A percentile compares a stretch with the other conserved stretches of the same genome.
These are phyloP conservation scores for Talaromyces marneffei DNA, from an alignment of 2,329 filamentous ascomycete species.

Conservation along the genomic window DNA sequence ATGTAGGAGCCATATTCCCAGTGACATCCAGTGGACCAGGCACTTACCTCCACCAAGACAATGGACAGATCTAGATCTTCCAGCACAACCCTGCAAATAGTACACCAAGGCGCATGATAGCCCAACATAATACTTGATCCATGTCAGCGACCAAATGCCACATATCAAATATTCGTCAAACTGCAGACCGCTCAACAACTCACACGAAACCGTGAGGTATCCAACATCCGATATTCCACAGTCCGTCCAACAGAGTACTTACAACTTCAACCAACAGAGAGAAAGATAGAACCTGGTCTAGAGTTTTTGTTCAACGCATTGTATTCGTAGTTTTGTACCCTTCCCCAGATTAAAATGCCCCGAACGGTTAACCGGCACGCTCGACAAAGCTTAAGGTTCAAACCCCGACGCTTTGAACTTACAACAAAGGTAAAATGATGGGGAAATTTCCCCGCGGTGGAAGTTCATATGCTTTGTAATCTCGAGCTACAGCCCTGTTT, in stretches of 20 bases:
- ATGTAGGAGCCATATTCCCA: not conserved
- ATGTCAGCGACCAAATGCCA: not conserved
- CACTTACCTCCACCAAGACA: no score
- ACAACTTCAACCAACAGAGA: not conserved
- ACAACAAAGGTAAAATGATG: not conserved
- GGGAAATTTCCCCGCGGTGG: not conserved
- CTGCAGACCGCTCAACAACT: not conserved
- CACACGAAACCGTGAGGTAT: not conserved
- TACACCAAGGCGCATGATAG: not conserved
- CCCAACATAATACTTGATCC: not conserved
- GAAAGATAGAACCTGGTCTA: not conserved
- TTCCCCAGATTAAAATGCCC: not conserved
- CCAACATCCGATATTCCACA: not conserved
- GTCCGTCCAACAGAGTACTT: no score
- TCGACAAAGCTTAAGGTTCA: not conserved
- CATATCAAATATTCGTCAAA: not conserved
- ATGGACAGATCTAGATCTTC: not conserved
- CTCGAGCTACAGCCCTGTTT: not conserved
- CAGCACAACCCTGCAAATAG: not conserved
- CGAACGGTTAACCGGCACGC: not conserved
- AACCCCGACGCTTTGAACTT: not conserved
- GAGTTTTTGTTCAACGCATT: not conserved
- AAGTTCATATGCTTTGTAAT: not conserved
- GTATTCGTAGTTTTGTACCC: not conserved
- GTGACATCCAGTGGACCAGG: not conserved